Conservation (phyloP, 1,284 basidiomycete genomes). For the Stygiomarasmius scandens region DNA sequence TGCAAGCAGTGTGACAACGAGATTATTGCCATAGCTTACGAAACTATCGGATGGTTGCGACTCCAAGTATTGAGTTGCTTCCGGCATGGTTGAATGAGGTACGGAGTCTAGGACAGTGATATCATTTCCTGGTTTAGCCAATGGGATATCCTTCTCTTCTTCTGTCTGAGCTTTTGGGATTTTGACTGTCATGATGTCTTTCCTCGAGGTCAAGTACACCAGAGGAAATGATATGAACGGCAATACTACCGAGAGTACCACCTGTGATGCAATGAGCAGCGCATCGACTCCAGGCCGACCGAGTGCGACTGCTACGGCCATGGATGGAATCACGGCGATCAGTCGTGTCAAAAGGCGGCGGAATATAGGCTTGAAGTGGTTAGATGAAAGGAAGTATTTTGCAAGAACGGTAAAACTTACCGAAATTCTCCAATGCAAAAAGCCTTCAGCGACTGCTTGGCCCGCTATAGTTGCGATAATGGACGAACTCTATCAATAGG, state of each 20-base stretch:
- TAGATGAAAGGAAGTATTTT: background rate
- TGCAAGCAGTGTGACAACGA: slow-evolving; percentile 56
- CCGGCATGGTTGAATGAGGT: no score
- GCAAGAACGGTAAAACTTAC: slow-evolving; percentile 26
- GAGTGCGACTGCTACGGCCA: slow-evolving; percentile 76
- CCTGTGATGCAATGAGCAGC: slow-evolving; percentile 88
- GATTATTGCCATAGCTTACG: slow-evolving; percentile 66
- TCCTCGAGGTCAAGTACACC: slow-evolving; percentile 73
- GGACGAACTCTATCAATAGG: slow-evolving; percentile 70
- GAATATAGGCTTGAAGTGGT: slow-evolving; percentile 8
- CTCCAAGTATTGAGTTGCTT: no score
- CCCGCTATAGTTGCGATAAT: slow-evolving; percentile 94
- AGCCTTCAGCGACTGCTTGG: slow-evolving; percentile 92
- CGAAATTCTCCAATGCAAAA: slow-evolving; percentile 87
- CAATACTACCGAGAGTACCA: slow-evolving; percentile 84
- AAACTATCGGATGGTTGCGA: background rate
- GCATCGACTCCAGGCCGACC: slow-evolving; percentile 80
- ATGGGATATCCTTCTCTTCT: slow-evolving; percentile 1
- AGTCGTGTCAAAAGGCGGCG: slow-evolving; percentile 71
- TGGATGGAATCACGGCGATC: slow-evolving; percentile 84
- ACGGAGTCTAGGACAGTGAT: no score
- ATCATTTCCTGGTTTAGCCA: no score
- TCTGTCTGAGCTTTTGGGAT: background rate
- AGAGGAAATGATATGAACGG: slow-evolving; percentile 88
- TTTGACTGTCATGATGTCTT: slow-evolving; percentile 69